These are phyloP conservation scores for Candida taoyuanica DNA, from an alignment of 805 yeast genomes.

Conservation along the genomic window DNA sequence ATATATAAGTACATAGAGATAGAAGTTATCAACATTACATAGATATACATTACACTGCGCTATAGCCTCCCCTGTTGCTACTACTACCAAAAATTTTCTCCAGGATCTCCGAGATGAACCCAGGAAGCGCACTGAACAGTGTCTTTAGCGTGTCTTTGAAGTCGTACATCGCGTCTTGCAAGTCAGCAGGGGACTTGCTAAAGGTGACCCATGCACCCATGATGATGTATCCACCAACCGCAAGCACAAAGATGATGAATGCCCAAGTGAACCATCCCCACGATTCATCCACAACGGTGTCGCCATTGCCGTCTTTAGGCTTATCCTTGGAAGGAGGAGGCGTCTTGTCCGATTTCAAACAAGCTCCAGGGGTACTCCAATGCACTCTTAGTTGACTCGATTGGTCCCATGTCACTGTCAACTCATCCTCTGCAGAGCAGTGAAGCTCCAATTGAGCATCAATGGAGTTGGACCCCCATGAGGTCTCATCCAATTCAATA, in stretches of 20 bases:
- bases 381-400: conserved; percentile 26
- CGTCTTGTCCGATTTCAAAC: conserved; percentile 31
- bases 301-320: conserved; percentile 22
- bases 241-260: conserved; percentile 67
- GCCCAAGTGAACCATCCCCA: conserved; percentile 86
- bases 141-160: conserved; percentile 64
- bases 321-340: conserved; percentile 20
- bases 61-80: conserved; percentile 83
- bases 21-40: too few relatives aligned
- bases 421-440: conserved; percentile 40
- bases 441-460: conserved; percentile 43
- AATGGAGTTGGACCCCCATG: conserved; percentile 65
- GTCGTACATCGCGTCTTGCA: conserved; percentile 69
- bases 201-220: conserved; percentile 75
- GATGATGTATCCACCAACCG: conserved; percentile 65
- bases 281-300: conserved; percentile 32
- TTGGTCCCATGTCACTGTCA: conserved; percentile 24
- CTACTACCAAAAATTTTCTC: conserved; percentile 61
- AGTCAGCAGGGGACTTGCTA: conserved; percentile 60
- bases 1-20: neutral
- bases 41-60: conserved; percentile 54
- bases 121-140: conserved; percentile 55
- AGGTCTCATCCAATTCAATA: conserved; percentile 44
- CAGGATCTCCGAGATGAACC: conserved; percentile 61
- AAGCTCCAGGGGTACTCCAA: conserved; percentile 40